Conservation (phyloP, 1,284 basidiomycete species). For the Chiua sp. region DNA sequence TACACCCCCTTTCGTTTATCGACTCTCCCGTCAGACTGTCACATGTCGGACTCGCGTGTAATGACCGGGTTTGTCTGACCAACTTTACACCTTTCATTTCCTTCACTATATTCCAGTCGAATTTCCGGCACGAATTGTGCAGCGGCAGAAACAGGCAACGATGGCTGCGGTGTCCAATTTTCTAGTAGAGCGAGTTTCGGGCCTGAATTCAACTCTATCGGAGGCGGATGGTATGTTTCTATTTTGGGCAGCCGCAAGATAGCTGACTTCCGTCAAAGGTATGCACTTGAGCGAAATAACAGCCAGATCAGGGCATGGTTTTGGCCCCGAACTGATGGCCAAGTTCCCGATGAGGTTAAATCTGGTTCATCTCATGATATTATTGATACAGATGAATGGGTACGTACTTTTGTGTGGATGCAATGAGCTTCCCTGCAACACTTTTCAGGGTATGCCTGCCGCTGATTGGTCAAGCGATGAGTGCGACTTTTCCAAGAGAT, state of each 20-base stretch:
- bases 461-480: slow-evolving; percentile 40
- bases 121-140: slow-evolving; percentile 26
- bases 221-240: slow-evolving; percentile 44
- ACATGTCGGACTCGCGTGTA: slow-evolving; percentile 19
- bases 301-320: slow-evolving; percentile 27
- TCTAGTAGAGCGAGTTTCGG: slow-evolving; percentile 41
- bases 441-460: slow-evolving; percentile 37
- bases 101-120: slow-evolving; percentile 15
- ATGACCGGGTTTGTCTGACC: slow-evolving; percentile 30
- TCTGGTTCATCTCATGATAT: background rate
- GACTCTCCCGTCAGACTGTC: slow-evolving; percentile 22
- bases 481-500: slow-evolving; percentile 38
- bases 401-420: slow-evolving; percentile 8
- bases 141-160: slow-evolving; percentile 39
- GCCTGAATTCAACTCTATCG: slow-evolving; percentile 43
- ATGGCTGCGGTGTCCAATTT: slow-evolving; percentile 51
- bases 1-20: background rate
- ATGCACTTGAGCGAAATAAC: slow-evolving; percentile 27
- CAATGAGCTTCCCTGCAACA: background rate
- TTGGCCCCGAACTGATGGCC: slow-evolving; percentile 21
- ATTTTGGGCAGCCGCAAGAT: background rate
- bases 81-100: background rate
- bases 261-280: slow-evolving; percentile 23
- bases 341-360: slow-evolving; percentile 22
- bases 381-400: slow-evolving; percentile 28